phyloP scores from a whole-genome alignment of 768 basidiomycete genomes.

The Mycena polygramma region DNA sequence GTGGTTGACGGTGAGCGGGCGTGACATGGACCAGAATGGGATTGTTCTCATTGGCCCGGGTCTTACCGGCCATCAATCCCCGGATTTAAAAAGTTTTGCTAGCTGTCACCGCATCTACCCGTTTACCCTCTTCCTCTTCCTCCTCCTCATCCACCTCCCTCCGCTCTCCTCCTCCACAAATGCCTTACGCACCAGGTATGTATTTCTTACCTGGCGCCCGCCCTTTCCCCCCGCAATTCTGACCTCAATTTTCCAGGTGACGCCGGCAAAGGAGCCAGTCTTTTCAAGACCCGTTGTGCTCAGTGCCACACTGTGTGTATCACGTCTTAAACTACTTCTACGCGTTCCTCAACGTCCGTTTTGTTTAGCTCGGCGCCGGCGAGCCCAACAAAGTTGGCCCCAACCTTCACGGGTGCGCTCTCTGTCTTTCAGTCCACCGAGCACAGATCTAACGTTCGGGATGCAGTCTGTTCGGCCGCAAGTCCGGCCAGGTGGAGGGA shows the following conservation, averaged over 20 bases:
- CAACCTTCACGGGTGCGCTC: constrained; percentile 89
- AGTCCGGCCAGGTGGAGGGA: constrained; percentile 87
- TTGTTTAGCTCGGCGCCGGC: constrained; percentile 65
- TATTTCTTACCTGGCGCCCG: neutral
- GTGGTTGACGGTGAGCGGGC: too few species aligned
- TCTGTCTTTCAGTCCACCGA: neutral
- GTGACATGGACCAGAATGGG: too few species aligned
- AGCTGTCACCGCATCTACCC: neutral
- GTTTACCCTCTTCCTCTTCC: neutral
- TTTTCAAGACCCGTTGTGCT: constrained; percentile 97
- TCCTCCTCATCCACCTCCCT: constrained; percentile 5
- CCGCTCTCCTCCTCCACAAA: constrained; percentile 22
- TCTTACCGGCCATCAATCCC: neutral
- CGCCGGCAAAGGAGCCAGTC: constrained; percentile 87
- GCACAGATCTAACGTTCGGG: constrained; percentile 4
- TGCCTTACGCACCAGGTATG: constrained; percentile 28
- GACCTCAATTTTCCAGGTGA: constrained; percentile 69
- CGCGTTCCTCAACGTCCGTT: neutral
- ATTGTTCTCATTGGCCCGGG: constrained; percentile 17
- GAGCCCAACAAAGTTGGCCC: constrained; percentile 94
- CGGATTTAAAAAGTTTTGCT: constrained; percentile 18
- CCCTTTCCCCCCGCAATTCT: neutral
- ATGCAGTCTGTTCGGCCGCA: constrained; percentile 82
- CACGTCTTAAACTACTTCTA: neutral
- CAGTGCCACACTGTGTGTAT: constrained; percentile 85